Percentiles rank a stretch among this genome's conserved stretches.
Conservation (phyloP, 1,139 yeast genomes). For the Pichia cactophila region DNA sequence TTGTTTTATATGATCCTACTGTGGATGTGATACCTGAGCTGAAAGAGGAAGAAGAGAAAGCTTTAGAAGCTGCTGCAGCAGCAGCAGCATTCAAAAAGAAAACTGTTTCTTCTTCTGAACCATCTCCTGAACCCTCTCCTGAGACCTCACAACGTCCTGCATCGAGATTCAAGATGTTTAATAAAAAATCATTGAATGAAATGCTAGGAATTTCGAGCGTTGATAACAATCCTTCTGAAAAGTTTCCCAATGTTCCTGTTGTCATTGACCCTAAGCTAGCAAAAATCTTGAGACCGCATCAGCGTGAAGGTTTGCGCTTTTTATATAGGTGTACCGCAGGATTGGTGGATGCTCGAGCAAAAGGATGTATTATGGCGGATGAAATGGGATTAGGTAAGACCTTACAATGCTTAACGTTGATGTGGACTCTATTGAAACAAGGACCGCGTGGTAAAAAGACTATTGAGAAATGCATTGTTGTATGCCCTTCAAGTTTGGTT, state of each 20-base stretch:
- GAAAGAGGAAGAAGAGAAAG: conserved; percentile 21
- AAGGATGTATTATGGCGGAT: conserved; percentile 99
- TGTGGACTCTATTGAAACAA: conserved; percentile 91
- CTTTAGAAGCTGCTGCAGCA: conserved; percentile 15
- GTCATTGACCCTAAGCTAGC: conserved; percentile 89
- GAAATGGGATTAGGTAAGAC: conserved; percentile 99
- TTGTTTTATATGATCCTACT: conserved; percentile 92
- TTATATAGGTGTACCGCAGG: conserved; percentile 89
- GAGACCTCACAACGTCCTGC: conserved; percentile 18
- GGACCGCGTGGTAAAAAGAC: conserved; percentile 84
- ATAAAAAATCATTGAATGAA: conserved; percentile 64
- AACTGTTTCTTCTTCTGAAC: conserved; percentile 7
- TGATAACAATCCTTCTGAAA: conserved; percentile 38
- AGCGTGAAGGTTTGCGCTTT: conserved; percentile 90
- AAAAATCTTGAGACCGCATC: conserved; percentile 88
- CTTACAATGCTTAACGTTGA: conserved; percentile 78
- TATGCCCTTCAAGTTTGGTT: conserved; percentile 92
- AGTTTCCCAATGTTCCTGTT: conserved; percentile 83
- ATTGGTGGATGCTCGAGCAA: conserved; percentile 72
- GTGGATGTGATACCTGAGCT: conserved; percentile 56
- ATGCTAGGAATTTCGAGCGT: conserved; percentile 62
- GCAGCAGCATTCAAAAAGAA: not conserved
- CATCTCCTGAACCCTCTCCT: conserved; percentile 1
- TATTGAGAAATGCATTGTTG: conserved; percentile 85
- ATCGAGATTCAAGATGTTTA: conserved; percentile 28